Evolutionary conservation across 1,284 basidiomycete genomes (phyloP).

Genomic region (Leccinum pachyderme): DNA sequence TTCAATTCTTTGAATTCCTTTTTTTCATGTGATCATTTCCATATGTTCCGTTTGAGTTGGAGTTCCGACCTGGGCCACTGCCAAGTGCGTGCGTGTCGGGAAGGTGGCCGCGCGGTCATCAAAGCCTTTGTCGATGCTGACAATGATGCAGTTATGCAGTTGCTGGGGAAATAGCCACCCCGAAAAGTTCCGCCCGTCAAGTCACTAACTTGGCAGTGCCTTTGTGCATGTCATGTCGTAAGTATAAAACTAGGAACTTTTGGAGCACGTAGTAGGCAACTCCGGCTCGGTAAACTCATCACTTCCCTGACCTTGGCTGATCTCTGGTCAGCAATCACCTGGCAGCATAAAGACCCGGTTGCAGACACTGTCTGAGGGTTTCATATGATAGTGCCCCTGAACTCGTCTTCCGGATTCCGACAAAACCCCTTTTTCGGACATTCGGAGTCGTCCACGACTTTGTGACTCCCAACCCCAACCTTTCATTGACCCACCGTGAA

Average conservation of each 20-base stretch:
- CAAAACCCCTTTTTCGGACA: background rate
- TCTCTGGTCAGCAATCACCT: background rate
- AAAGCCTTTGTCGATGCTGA: background rate
- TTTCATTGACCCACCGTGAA: background rate
- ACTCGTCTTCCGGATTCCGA: conserved; percentile 5
- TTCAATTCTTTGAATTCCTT: background rate
- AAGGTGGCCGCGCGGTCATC: background rate
- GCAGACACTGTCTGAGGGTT: background rate
- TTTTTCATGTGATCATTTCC: conserved; percentile 9
- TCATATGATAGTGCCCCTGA: background rate
- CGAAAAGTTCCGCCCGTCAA: conserved; percentile 6
- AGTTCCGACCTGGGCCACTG: conserved; percentile 1
- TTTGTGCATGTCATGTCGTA: conserved; percentile 13
- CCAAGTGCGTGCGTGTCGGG: background rate
- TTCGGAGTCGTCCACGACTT: background rate
- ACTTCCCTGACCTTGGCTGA: background rate
- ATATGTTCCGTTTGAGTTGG: conserved; percentile 3
- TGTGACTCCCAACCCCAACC: background rate
- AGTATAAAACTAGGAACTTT: conserved; percentile 3
- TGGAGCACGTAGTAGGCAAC: background rate
- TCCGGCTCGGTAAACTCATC: background rate
- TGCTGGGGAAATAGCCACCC: conserved; percentile 12
- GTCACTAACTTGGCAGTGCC: conserved; percentile 3
- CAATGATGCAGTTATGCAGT: background rate
- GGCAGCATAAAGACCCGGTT: background rate